Base-by-base conservation (phyloP, 495 filamentous ascomycete genomes). In the Lasiosphaeria miniovina region DNA sequence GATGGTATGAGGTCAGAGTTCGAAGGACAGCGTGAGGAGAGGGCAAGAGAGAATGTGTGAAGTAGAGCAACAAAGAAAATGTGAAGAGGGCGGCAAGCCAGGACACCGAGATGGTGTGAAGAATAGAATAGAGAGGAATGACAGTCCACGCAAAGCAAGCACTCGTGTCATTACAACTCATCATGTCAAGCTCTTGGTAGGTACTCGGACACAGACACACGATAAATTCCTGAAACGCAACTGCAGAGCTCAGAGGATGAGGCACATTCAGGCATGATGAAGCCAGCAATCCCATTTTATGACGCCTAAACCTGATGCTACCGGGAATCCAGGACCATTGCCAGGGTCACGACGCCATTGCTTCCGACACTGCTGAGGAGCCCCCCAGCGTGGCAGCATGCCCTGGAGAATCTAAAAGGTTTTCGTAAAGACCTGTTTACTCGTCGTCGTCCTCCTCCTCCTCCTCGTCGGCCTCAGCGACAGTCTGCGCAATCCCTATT, bases 381-480 rank as follows among this genome's bases (percentile, higher is more conserved):
- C 52, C 9, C 35, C 53, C 53, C 2, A 24, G 24, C 1, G 24
- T 24, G 24, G 2, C 24, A 24, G 24, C 24, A 24, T 24, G 24
- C n/a, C 49, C 15, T 15, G 51, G 54, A 24, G 33, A 17, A 15
- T 57, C 58, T 8, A 14, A 35, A 35, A 51, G 32, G 48, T 4
- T 46, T n/a, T 46, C 43, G 43, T n/a, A 6, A n/a, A 7, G 43
- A 53, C 38, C 17, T 49, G 36, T 78, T 75, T 82, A 82, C 72
- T 84, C 81, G 56, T 82, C 80, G 69, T 88, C 83, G 60, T 85
- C 80, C 36, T 86, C 85, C 36, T 86, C 85, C 49, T 86, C 84
- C 70, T 87, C 86, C 66, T 89, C 86, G 15, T 90, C 86, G 36
- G 80, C 82, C 80, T 90, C 85, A 65, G 88, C 77, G 35, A 86